These are phyloP conservation scores for Cryptococcus sp. DNA, from an alignment of 1,284 basidiomycete genomes.

Conservation along the genomic window DNA sequence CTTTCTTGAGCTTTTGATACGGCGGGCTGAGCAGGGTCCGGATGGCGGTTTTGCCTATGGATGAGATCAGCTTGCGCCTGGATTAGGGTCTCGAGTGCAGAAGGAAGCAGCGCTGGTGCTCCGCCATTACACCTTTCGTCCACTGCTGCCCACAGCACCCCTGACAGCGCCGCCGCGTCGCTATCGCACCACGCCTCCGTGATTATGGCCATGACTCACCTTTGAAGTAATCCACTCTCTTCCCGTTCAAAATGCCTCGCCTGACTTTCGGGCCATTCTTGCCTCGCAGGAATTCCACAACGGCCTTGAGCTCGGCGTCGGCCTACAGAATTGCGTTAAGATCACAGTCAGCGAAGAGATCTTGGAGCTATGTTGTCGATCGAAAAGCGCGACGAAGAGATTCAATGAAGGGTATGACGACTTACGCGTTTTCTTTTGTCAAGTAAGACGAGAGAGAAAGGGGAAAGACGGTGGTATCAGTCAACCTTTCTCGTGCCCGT, in stretches of 20 bases:
- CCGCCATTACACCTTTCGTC: neutral
- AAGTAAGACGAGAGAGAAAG: neutral
- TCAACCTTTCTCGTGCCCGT: neutral
- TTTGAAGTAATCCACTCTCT: constrained; percentile 97
- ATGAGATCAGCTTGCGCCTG: neutral
- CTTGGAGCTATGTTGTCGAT: neutral
- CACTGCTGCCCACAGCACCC: neutral
- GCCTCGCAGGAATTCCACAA: constrained; percentile 81
- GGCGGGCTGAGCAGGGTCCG: constrained; percentile 89
- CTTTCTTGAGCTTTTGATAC: constrained; percentile 84
- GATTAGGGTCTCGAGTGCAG: neutral
- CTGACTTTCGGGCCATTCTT: constrained; percentile 86
- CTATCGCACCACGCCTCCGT: neutral
- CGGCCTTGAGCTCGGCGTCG: constrained; percentile 71
- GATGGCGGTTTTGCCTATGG: constrained; percentile 81
- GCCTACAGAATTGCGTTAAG: constrained; percentile 53
- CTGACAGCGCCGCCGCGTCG: no score
- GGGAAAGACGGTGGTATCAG: neutral
- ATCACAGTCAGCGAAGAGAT: neutral
- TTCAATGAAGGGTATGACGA: neutral
- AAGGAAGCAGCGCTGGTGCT: no score
- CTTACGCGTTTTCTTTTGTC: constrained; percentile 31
- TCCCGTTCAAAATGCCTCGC: constrained; percentile 88
- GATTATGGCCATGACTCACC: constrained; percentile 62
- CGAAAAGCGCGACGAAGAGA: neutral